Evolutionary conservation across 805 yeast genomes (phyloP), one percentile per base, ranked within the genome.

Genomic region (Saccharomycopsis amapae): DNA sequence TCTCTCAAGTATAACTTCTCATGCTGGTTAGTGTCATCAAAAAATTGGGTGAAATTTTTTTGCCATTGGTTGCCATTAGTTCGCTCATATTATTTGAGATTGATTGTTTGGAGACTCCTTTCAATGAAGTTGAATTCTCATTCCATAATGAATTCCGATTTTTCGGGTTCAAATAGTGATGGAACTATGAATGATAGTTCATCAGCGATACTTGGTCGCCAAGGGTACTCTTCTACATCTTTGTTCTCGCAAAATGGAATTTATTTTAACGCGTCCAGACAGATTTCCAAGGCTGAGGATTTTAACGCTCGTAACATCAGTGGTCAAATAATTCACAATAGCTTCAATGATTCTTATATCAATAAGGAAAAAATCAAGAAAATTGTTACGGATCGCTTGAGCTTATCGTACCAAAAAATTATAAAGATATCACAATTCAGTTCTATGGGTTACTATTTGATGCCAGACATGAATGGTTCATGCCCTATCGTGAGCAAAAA

Each of bases 61-160:
- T 73, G 79, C 32, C 94, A 87, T 61, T 87, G 94, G 86, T 75
- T 79, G 56, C 88, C 95, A 2, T 61, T 85, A 15, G 79, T 85
- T 20, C 67, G 95, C 31, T 72, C 82, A 3, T 83, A 79, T 56
- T 86, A 79, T 59, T 67, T 75, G 40, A 67, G 88, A 34, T 66
- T 86, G 19, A 49, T 86, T 15, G 69, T 85, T 40, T 86, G 90
- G 83, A 73, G 85, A 51, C 61, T 81, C 37, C 37, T 48, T 12
- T 24, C 42, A 13, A 37, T 34, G 17, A 37, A 31, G 18, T 38
- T 24, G 15, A 32, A 7, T 13, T 15, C 12, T 5, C 18, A 15
- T 9, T n/a, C 32, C 5, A 38, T 38, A 17, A 5, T 38, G 12
- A 28, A 31, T 5, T 18, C 17, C 15, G 36, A 28, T 20, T 18